These are phyloP conservation scores for Melanogaster broomeanus DNA, from an alignment of 768 basidiomycete species.

Conservation along the genomic window DNA sequence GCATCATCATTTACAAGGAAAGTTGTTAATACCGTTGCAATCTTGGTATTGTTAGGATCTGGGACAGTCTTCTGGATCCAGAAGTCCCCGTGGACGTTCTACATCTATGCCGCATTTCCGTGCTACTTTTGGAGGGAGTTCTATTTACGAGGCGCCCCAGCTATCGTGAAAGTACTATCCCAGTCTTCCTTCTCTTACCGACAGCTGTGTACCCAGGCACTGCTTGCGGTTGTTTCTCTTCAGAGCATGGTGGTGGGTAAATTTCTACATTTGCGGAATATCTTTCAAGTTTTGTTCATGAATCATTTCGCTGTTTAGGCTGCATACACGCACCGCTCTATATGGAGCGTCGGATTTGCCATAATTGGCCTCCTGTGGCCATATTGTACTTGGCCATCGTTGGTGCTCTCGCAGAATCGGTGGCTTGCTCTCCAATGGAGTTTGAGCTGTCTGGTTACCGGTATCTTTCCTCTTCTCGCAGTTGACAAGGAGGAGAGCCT, in stretches of 20 bases:
- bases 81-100: conserved; percentile 69
- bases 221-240: conserved; percentile 45
- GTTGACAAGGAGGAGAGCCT: conserved; percentile 74
- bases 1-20: background rate
- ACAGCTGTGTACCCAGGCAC: conserved; percentile 24
- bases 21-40: conserved; percentile 21
- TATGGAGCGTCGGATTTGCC: conserved; percentile 72
- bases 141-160: conserved; percentile 22
- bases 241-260: conserved; percentile 73
- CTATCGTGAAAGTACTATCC: conserved; percentile 10
- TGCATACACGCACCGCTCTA: conserved; percentile 68
- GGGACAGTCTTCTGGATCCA: conserved; percentile 62
- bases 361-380: conserved; percentile 71
- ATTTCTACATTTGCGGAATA: background rate
- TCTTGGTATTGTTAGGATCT: conserved; percentile 37
- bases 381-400: conserved; percentile 45
- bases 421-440: conserved; percentile 44
- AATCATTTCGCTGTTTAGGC: conserved; percentile 40
- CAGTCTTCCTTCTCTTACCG: conserved; percentile 24
- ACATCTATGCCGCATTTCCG: conserved; percentile 74
- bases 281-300: conserved; percentile 1
- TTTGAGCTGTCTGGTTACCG: conserved; percentile 50
- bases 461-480: conserved; percentile 68
- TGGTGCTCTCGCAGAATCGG: conserved; percentile 27
- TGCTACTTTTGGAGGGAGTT: conserved; percentile 76